Evolutionary conservation across 225 moss, liverwort and hornwort species (phyloP).

Genomic region (Climacium dendroides): DNA sequence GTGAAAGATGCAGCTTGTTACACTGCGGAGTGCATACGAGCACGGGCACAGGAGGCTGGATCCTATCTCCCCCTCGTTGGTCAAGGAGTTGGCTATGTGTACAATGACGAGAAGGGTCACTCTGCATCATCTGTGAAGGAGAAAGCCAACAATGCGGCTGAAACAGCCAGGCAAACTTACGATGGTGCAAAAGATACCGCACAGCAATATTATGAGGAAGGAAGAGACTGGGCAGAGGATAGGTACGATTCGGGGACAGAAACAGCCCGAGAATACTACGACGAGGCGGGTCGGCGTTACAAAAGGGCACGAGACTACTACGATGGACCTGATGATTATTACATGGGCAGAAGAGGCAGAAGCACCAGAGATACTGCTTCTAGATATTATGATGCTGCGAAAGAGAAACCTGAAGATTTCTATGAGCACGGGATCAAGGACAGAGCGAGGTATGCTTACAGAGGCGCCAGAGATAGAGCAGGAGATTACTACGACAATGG

Average conservation of each 20-base stretch:
- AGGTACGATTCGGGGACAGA: neutral
- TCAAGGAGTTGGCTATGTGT: slow-evolving; percentile 35
- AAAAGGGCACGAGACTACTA: slow-evolving; percentile 21
- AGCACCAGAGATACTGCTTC: neutral
- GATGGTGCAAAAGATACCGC: neutral
- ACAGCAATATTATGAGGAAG: neutral
- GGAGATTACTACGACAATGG: slow-evolving; percentile 13
- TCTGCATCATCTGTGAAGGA: neutral
- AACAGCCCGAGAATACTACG: slow-evolving; percentile 20
- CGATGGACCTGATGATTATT: neutral
- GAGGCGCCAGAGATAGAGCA: neutral
- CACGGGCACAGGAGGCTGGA: slow-evolving; percentile 38
- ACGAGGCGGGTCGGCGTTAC: slow-evolving; percentile 37
- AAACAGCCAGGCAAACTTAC: neutral
- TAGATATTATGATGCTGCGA: slow-evolving; percentile 2
- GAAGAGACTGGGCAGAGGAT: slow-evolving; percentile 4
- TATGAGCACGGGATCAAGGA: slow-evolving; percentile 11
- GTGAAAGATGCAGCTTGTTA: slow-evolving; percentile 45
- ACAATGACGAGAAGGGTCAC: neutral
- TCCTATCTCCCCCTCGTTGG: slow-evolving; percentile 27
- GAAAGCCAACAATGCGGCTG: neutral
- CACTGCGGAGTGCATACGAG: slow-evolving; percentile 30
- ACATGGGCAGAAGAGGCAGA: neutral
- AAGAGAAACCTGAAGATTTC: slow-evolving; percentile 1
- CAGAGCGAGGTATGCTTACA: neutral